Evolutionary conservation across 805 yeast genomes (phyloP), one percentile per base, ranked within the genome.

Genomic region (Saccharomycopsis guyanensis): DNA sequence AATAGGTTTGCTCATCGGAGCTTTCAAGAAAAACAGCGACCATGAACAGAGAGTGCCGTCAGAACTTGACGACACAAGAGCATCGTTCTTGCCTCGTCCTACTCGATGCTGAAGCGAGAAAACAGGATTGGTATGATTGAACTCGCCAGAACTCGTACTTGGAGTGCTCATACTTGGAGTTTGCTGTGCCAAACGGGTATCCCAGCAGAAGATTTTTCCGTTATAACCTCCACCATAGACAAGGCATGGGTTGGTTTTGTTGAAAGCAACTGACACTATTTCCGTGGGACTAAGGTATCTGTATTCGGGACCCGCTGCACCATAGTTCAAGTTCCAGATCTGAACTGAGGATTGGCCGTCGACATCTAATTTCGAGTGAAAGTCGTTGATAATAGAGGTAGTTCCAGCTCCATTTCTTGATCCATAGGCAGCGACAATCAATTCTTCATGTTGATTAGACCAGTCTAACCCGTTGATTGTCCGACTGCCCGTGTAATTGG

Each of bases 151-250:
- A 10, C 29, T 25, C 29, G 29, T 25, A 3, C 33, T 22, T 8
- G 29, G 12, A 5, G 47, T 27, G 12, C 19, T 20, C 19, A 42
- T 12, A 2, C 34, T 27, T 2, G 54, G 50, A 13, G 16, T 18
- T n/a, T 18, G 25, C 12, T 16, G 7, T 22, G 33, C 24, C 10
- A 23, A 23, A 25, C 43, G 29, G 20, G 66, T 53, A 45, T 70
- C 72, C 73, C 73, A 71, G 20, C 66, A 56, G 8, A 61, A 69
- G 1, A 71, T 49, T 35, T 59, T 61, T 0, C 75, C 75, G 53
- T 65, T 65, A 3, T 53, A 52, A 22, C 68, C 57, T 0, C 73
- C 73, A 3, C 67, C 75, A 36, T 69, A 58, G 0, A 71, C 52
- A 29, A 63, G 59, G 25, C 54, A 50, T 3, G 62, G 56, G 32